phyloP scores from a whole-genome alignment of 345 rosid genomes.

The Luvunga scandens region DNA sequence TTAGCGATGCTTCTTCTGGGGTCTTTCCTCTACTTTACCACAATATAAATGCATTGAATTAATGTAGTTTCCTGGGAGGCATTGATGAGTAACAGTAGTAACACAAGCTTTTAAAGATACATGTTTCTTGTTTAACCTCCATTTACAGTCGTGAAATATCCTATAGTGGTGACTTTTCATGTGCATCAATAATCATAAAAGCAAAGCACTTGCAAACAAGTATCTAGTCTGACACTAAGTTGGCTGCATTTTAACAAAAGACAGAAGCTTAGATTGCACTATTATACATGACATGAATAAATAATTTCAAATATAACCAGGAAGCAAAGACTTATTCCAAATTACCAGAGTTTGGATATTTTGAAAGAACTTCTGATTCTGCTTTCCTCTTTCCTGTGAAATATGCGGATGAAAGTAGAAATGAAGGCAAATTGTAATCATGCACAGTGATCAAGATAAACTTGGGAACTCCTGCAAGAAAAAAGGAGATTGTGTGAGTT shows the following conservation, averaged over 20 bases:
- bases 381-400: conserved; percentile 90
- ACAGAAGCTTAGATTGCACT: background rate
- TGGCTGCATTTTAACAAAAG: background rate
- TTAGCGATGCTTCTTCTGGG: background rate
- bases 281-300: background rate
- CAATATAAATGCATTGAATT: background rate
- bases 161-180: background rate
- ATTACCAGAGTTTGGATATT: conserved; percentile 81
- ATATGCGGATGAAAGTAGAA: conserved; percentile 73
- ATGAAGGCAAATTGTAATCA: conserved; percentile 87
- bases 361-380: conserved; percentile 84
- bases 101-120: background rate
- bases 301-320: background rate
- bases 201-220: background rate
- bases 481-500: conserved; percentile 2
- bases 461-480: conserved; percentile 68
- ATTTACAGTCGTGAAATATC: background rate
- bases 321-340: background rate
- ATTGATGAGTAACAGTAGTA: background rate
- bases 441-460: conserved; percentile 83
- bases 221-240: background rate
- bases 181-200: background rate
- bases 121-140: background rate
- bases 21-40: background rate
- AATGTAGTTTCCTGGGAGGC: background rate